phyloP scores from a whole-genome alignment of 352 stramenopile genomes.

The Globisporangium cystogenes region DNA sequence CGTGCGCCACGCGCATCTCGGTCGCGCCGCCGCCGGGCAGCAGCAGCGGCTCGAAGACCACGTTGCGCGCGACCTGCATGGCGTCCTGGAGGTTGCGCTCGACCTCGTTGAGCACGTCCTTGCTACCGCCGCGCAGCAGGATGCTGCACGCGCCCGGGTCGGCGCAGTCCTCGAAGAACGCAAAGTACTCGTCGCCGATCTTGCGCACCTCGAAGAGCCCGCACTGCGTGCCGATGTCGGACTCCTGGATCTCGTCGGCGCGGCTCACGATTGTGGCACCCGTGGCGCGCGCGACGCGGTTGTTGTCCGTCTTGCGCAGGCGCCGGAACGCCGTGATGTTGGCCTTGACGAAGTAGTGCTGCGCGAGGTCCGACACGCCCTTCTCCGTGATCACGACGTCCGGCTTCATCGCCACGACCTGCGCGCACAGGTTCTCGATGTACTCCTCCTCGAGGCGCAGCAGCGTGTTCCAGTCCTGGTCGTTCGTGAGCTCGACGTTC shows the following conservation, averaged over 20 bases:
- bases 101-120: slow-evolving; percentile 99
- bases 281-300: slow-evolving; percentile 95
- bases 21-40: slow-evolving; percentile 95
- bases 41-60: slow-evolving; percentile 97
- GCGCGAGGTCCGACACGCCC: slow-evolving; percentile 97
- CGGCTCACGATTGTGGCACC: slow-evolving; percentile 98
- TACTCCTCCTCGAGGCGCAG: slow-evolving; percentile 99
- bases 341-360: slow-evolving; percentile 99
- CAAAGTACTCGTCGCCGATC: slow-evolving; percentile 96
- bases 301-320: slow-evolving; percentile 99
- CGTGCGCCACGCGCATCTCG: slow-evolving; percentile 98
- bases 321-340: slow-evolving; percentile 98
- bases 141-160: slow-evolving; percentile 98
- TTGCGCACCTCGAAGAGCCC: slow-evolving; percentile 97
- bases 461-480: slow-evolving; percentile 98
- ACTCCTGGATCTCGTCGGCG: slow-evolving; percentile 98
- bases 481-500: slow-evolving; percentile 98
- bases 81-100: slow-evolving; percentile 99
- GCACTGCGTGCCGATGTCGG: slow-evolving; percentile 98
- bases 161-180: slow-evolving; percentile 98
- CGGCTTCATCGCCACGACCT: slow-evolving; percentile 98
- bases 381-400: slow-evolving; percentile 99
- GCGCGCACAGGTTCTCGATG: slow-evolving; percentile 98
- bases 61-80: slow-evolving; percentile 99
- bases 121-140: slow-evolving; percentile 96